Evolutionary conservation across 306 rosid genomes (phyloP).

Genomic region (Cajanus cajan): DNA sequence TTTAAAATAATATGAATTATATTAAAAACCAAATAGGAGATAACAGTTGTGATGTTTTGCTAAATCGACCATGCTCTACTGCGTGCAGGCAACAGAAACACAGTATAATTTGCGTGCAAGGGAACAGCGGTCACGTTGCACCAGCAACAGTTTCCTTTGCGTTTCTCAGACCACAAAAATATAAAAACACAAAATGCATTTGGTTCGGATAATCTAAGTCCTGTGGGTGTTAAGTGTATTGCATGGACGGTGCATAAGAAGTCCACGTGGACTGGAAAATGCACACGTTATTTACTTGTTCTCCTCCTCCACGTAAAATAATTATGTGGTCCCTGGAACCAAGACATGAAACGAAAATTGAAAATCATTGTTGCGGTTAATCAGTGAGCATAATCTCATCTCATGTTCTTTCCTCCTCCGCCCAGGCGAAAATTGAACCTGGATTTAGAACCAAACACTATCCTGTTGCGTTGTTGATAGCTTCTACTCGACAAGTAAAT

Average conservation of each 20-base stretch:
- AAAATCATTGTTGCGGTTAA: neutral
- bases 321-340: conserved; percentile 46
- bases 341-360: conserved; percentile 5
- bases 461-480: conserved; percentile 12
- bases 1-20: too few species aligned
- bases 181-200: conserved; percentile 8
- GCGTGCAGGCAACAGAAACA: conserved; percentile 40
- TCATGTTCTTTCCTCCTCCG: neutral
- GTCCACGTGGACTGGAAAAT: conserved; percentile 40
- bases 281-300: neutral
- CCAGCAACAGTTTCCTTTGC: conserved; percentile 30
- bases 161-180: conserved; percentile 40
- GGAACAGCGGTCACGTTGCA: conserved; percentile 49
- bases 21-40: too few species aligned
- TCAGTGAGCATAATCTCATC: conserved; percentile 20
- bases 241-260: conserved; percentile 42
- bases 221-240: neutral
- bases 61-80: conserved; percentile 16
- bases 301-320: conserved; percentile 70
- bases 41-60: too few species aligned
- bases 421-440: conserved; percentile 18
- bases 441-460: conserved; percentile 6
- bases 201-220: conserved; percentile 49
- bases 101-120: conserved; percentile 47
- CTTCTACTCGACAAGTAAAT: conserved; percentile 45